Evolutionary conservation across 108 stramenopile species (phyloP), one percentile per base, ranked within the genome.

Genomic region (Fistulifera solaris): DNA sequence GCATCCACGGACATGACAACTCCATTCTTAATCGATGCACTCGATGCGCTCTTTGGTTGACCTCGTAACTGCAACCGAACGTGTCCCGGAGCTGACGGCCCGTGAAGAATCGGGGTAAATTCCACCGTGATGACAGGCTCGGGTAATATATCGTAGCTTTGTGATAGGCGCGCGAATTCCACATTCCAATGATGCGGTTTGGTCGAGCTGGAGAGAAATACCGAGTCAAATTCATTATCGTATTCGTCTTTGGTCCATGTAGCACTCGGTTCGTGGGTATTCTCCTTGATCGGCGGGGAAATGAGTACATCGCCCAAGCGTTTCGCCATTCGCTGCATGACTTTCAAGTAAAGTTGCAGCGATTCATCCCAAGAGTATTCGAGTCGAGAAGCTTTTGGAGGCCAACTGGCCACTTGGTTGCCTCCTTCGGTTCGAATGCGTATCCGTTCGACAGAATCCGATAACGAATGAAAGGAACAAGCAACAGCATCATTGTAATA

Each of bases 271-370:
- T 45, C 21, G 7, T 21, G 4, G 44, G 19, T 11, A 21, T 21
- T 45, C 2, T 45, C 21, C 19, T 45, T 11, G 44, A 13, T 11
- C 19, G 44, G 44, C 21, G 21, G 44, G 2, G 44, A 3, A 21
- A 17, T 21, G 19, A 45, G 19, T 8, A 45, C 44, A 45, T 21
- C 21, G 17, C 50, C 50, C 7, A 51, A 21, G 21, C n/a, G 17
- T 5, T 6, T 54, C n/a, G 47, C 22, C 21, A 48, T 13, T 38
- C 40, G 27, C 13, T 62, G 55, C 71, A 73, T 73, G 0, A 73
- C 71, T 11, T 65, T 67, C 25, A 73, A 43, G 54, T 73, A 73
- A n/a, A 73, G 48, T 18, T 58, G 41, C 26, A 71, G 24, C 25
- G 57, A 52, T 42, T 71, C 46, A 28, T 64, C 49, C 68, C 68